Percentiles rank a stretch among this genome's conserved stretches.
Conservation (phyloP, 306 rosid genomes). For the Rosa persica region DNA sequence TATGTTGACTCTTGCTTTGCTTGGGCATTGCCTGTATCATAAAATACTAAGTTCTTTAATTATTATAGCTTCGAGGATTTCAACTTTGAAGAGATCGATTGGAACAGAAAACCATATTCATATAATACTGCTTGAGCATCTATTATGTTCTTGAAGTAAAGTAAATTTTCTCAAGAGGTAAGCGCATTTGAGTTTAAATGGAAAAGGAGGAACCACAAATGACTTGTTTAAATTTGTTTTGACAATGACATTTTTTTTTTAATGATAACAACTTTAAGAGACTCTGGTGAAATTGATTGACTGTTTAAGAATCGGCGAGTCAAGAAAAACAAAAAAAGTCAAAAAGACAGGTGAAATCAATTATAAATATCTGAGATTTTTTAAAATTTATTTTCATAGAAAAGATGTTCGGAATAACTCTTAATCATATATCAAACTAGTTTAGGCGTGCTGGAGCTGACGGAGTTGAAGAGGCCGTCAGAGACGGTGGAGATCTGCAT, state of each 20-base stretch:
- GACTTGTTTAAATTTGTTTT: too few relatives aligned
- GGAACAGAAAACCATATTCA: background rate
- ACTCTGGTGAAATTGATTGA: background rate
- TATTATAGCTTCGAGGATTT: background rate
- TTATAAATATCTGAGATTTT: background rate
- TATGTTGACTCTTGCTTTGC: slow-evolving; percentile 2
- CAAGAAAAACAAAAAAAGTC: background rate
- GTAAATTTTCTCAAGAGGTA: background rate
- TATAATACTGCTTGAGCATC: background rate
- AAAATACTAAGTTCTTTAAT: background rate
- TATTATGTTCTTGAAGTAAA: background rate
- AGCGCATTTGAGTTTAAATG: background rate
- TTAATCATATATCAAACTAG: background rate
- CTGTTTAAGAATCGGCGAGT: background rate
- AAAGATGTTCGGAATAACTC: too few relatives aligned
- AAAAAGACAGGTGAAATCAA: background rate
- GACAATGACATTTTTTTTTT: too few relatives aligned
- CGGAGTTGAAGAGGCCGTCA: too few relatives aligned
- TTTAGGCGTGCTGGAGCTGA: too few relatives aligned
- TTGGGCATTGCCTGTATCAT: background rate
- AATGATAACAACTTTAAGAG: too few relatives aligned
- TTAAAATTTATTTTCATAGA: background rate
- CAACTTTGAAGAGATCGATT: background rate
- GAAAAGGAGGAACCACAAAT: background rate
- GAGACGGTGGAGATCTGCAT: too few relatives aligned